Conservation (phyloP, 495 filamentous ascomycete genomes). For the Entonaema liquescens region DNA sequence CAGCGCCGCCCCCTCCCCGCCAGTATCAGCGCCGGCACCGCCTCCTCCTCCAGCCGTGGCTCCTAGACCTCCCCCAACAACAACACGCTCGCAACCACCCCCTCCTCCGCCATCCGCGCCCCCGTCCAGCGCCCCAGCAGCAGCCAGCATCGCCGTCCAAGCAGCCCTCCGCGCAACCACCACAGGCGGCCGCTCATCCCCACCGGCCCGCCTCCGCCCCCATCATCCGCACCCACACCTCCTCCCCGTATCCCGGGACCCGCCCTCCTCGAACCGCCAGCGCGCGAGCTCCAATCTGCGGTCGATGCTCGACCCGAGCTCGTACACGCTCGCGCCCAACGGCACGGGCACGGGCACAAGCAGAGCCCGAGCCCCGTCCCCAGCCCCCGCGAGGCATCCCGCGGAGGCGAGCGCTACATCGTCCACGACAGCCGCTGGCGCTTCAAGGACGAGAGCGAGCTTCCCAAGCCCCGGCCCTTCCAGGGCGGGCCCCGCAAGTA, state of each 20-base stretch:
- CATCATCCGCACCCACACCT: constrained; percentile 49
- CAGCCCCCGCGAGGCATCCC: constrained; percentile 42
- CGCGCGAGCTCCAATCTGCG: constrained; percentile 36
- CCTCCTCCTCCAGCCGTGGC: constrained; percentile 45
- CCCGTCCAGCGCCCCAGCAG: constrained; percentile 46
- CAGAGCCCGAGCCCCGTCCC: constrained; percentile 54
- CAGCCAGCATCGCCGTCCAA: constrained; percentile 59
- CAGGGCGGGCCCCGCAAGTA: constrained; percentile 76
- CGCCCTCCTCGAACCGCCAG: no score
- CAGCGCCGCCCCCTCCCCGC: constrained; percentile 62
- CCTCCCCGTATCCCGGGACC: constrained; percentile 42
- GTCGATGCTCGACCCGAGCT: constrained; percentile 75
- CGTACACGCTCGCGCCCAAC: constrained; percentile 72
- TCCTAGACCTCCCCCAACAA: constrained; percentile 40
- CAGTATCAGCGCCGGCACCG: constrained; percentile 61
- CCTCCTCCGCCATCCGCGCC: constrained; percentile 59
- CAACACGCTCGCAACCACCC: constrained; percentile 62
- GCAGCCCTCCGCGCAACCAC: constrained; percentile 61
- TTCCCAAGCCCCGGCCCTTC: constrained; percentile 88
- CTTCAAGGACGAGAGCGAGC: constrained; percentile 80
- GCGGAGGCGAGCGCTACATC: constrained; percentile 59
- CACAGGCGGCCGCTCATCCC: constrained; percentile 53
- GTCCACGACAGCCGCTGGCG: constrained; percentile 87
- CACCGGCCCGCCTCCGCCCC: constrained; percentile 51
- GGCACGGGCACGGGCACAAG: constrained; percentile 46